Base-by-base conservation (phyloP, 2,329 filamentous ascomycete species). In the Talaromyces sp. region DNA sequence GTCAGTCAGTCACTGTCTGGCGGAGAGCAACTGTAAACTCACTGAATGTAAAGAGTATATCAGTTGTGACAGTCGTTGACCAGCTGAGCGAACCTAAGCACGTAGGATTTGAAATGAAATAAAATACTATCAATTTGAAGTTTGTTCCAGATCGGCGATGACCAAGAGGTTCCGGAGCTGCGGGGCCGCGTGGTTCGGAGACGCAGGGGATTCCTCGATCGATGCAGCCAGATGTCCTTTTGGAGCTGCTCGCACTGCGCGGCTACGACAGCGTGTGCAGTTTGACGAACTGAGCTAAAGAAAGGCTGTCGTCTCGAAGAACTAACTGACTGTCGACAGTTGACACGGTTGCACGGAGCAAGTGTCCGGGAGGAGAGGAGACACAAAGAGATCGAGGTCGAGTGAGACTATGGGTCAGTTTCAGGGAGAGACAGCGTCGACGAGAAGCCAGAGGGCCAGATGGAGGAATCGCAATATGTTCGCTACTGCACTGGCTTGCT, bases 161-260 rank as follows among this genome's bases (percentile, higher is more conserved):
- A 21, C 43, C 2, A 24, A 46, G 43, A 46, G 21, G 43, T 12
- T 24, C 43, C 43, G 43, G 43, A 19, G n/a, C 43, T 52, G 53
- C 53, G 53, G 53, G 53, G 53, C 35, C 31, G 53, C 53, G 53
- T 55, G 53, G 26, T 55, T 55, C 31, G 29, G 35, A 43, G 53
- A 55, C 59, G 35, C 54, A 61, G 59, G 41, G 52, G 52, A n/a
- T 46, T 8, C 19, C 21, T 46, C 21, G 43, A 46, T 21, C 43
- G 43, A 46, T 32, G 17, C 32, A 48, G 56, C 46, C 54, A 54
- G 41, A 46, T 57, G 61, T 56, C 50, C 59, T 61, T 54, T 35
- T 35, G 3, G 29, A 19, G 53, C 21, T 17, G 29, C 14, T 43
- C n/a, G 19, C 24, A 52, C 24, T 52, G 48, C 48, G 48, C 43